phyloP scores from a whole-genome alignment of 345 rosid genomes.

The Hibiscus trionum region DNA sequence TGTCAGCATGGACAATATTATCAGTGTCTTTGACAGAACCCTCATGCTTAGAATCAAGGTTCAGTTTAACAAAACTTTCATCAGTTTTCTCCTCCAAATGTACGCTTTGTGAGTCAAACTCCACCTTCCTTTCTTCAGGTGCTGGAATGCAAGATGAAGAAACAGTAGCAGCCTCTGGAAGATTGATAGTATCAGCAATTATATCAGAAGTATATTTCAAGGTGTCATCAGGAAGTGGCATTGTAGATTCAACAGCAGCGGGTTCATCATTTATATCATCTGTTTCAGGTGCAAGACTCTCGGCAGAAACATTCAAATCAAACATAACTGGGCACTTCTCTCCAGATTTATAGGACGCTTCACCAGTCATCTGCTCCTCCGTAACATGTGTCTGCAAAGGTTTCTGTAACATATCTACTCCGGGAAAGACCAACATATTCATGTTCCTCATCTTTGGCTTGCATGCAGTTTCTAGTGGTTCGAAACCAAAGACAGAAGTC shows the following conservation, averaged over 20 bases:
- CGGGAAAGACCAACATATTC: conserved; percentile 79
- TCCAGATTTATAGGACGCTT: conserved; percentile 15
- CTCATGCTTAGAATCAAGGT: conserved; percentile 1
- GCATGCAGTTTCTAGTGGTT: conserved; percentile 36
- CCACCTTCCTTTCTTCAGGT: conserved; percentile 1
- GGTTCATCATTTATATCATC: conserved; percentile 17
- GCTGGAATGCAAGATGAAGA: neutral
- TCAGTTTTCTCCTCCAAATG: neutral
- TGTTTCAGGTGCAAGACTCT: conserved; percentile 8
- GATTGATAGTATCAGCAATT: neutral
- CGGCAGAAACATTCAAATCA: neutral
- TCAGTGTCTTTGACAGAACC: neutral
- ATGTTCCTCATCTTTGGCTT: conserved; percentile 45
- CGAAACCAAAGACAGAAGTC: conserved; percentile 85
- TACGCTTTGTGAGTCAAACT: neutral
- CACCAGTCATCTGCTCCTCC: conserved; percentile 17
- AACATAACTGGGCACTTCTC: neutral
- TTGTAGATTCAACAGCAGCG: conserved; percentile 21
- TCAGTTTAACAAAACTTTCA: neutral
- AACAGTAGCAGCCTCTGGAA: neutral
- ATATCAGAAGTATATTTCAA: neutral
- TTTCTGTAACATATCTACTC: conserved; percentile 85
- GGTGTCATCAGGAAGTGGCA: neutral
- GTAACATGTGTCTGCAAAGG: conserved; percentile 26
- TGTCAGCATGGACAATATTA: neutral